Base-by-base conservation (phyloP, 441 rosid genomes). In the Populus tomentosa region DNA sequence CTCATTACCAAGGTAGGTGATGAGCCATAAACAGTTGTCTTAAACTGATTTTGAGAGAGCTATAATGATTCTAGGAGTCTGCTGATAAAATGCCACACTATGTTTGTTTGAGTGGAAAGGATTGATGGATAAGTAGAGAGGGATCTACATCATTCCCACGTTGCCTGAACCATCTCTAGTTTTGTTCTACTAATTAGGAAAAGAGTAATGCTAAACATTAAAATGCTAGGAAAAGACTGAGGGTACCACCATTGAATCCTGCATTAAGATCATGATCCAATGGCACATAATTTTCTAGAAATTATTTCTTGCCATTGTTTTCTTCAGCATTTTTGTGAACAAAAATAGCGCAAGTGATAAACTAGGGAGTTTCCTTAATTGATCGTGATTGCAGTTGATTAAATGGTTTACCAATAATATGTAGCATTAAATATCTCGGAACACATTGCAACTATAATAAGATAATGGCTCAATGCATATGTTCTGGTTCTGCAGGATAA, bases 401-500 rank as follows among this genome's bases (percentile, higher is more conserved):
- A 53, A 18, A 18, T 53, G 61, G 61, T 53, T 53, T 16, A 1
- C 61, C 21, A 6, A 16, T 53, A 53, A 16, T 7, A 53, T 53
- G 61, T 53, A 53, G 61, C 61, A 53, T 53, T 18, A 16, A 53
- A 53, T 16, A 53, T 18, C 61, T 53, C n/a, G 3, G 0, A 50
- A 50, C 56, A 50, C 61, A 16, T 53, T 53, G 61, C 21, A 53
- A 53, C 61, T 53, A 16, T 18, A 53, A 53, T 46, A 8, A 50
- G 30, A 26, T 56, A 46, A 14, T 28, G 20, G 33, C 9, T 50
- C 21, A 7, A 71, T 2, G 70, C 35, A 33, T 14, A 0, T 67
- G 18, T 20, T 32, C 40, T 67, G 20, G 64, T 28, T 7, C n/a
- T 63, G 79, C 92, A 94, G 97, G 93, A 91, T 79, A 89, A 84